Conservation (phyloP, 371 early-diverging fungal species). For the Saksenaea oblongispora region DNA sequence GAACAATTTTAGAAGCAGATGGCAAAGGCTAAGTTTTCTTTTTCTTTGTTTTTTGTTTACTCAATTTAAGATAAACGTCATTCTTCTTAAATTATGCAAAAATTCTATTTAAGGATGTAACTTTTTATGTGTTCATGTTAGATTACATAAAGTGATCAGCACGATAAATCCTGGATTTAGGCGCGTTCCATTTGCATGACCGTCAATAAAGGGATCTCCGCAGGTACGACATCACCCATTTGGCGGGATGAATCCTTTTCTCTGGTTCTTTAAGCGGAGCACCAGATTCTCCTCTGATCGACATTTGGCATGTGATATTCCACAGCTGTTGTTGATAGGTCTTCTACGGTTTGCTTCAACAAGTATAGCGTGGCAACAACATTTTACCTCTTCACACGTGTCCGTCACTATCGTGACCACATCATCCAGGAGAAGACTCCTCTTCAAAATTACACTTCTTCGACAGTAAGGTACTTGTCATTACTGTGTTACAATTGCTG, state of each 20-base stretch:
- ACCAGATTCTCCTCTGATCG: not conserved
- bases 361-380: not conserved
- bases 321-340: not conserved
- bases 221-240: not conserved
- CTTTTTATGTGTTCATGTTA: too few relatives aligned
- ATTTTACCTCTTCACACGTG: not conserved
- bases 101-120: too few relatives aligned
- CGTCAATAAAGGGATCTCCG: not conserved
- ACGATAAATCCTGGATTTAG: not conserved
- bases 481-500: not conserved
- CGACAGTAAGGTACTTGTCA: not conserved
- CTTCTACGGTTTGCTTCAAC: not conserved
- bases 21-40: too few relatives aligned
- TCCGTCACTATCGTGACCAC: not conserved
- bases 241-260: not conserved
- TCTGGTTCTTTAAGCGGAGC: not conserved
- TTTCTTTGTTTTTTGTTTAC: too few relatives aligned
- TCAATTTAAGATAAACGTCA: too few relatives aligned
- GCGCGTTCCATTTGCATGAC: not conserved
- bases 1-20: too few relatives aligned
- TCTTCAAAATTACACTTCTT: not conserved
- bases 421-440: not conserved
- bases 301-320: not conserved
- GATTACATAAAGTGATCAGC: too few relatives aligned
- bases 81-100: too few relatives aligned